Evolutionary conservation across 176 grass and related monocot genomes (phyloP).

Genomic region (Cenchrus purpureus): DNA sequence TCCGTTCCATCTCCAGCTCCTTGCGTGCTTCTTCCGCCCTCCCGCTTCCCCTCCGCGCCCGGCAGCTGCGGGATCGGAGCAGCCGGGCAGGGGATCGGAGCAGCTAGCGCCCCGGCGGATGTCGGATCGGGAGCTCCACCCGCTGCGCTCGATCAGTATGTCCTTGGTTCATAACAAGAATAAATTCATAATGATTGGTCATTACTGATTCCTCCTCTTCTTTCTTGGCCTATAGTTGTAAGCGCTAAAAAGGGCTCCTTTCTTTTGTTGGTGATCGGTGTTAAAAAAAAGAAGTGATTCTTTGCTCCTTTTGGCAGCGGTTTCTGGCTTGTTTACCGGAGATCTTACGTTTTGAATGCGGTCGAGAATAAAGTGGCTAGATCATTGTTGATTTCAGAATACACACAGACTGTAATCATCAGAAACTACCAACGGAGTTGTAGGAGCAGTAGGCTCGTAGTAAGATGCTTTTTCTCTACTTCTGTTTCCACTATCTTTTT

Average conservation of each 20-base stretch:
- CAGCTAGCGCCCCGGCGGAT: conserved; percentile 29
- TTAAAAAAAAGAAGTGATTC: neutral
- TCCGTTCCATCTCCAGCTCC: conserved; percentile 1
- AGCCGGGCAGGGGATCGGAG: neutral
- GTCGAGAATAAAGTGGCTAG: neutral
- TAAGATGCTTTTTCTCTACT: conserved; percentile 9
- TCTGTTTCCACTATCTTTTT: neutral
- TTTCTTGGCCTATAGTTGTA: neutral
- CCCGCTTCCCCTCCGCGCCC: neutral
- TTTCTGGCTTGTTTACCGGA: conserved; percentile 11
- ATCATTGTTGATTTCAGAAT: neutral
- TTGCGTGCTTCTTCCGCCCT: neutral
- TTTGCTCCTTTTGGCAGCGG: neutral
- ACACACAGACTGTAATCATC: neutral
- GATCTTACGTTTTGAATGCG: neutral
- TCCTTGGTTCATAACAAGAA: neutral
- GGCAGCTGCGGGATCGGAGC: neutral
- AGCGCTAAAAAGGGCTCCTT: neutral
- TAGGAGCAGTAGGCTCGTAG: neutral
- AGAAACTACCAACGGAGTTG: conserved; percentile 32
- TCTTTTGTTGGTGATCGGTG: conserved; percentile 9
- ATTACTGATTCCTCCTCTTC: neutral
- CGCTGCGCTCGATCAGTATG: conserved; percentile 67
- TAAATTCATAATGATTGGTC: neutral
- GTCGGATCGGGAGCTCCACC: conserved; percentile 54